phyloP scores from a whole-genome alignment of 768 basidiomycete species.

The Mycena filopes region DNA sequence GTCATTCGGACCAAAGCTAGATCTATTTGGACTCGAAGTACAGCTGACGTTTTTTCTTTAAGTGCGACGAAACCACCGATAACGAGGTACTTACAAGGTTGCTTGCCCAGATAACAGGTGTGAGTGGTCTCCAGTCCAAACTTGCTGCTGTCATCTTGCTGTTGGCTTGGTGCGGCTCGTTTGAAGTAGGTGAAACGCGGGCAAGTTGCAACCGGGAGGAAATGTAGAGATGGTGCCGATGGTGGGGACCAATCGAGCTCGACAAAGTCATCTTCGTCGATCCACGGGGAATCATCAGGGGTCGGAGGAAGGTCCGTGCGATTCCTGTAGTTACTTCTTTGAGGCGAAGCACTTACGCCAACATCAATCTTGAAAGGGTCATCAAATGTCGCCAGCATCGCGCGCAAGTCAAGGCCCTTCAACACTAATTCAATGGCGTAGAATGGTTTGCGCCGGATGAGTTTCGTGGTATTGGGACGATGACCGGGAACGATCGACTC shows the following conservation, averaged over 20 bases:
- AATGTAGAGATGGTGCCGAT: slow-evolving; percentile 66
- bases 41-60: slow-evolving; percentile 52
- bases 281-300: slow-evolving; percentile 69
- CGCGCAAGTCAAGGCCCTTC: slow-evolving; percentile 79
- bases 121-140: slow-evolving; percentile 91
- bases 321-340: slow-evolving; percentile 60
- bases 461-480: slow-evolving; percentile 65
- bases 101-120: slow-evolving; percentile 78
- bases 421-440: slow-evolving; percentile 88
- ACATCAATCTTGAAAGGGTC: slow-evolving; percentile 76
- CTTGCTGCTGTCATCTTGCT: slow-evolving; percentile 66
- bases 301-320: slow-evolving; percentile 56
- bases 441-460: slow-evolving; percentile 82
- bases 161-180: slow-evolving; percentile 54
- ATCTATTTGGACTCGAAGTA: slow-evolving; percentile 70
- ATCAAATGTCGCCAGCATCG: slow-evolving; percentile 79
- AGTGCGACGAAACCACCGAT: not conserved
- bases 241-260: slow-evolving; percentile 76
- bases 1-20: slow-evolving; percentile 66
- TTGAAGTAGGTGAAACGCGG: slow-evolving; percentile 89
- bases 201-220: slow-evolving; percentile 79
- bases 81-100: slow-evolving; percentile 62
- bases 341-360: slow-evolving; percentile 56
- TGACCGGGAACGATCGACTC: slow-evolving; percentile 73
- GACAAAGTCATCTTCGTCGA: slow-evolving; percentile 83